Evolutionary conservation across 83 land plant species (phyloP).

Genomic region (Larix sibirica): DNA sequence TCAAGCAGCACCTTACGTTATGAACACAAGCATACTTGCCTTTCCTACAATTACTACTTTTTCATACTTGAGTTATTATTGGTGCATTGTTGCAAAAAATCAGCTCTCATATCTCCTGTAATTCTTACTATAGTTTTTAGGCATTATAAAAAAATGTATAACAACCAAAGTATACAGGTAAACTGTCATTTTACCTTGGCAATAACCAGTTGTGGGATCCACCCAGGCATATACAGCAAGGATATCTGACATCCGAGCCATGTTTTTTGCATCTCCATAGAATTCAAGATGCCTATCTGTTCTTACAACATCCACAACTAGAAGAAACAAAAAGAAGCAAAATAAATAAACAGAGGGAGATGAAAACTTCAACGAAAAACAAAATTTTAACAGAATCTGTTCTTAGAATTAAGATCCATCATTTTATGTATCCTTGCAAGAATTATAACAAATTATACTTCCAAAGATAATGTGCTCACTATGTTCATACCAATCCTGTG

Average conservation of each 20-base stretch:
- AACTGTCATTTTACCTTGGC: slow-evolving; percentile 66
- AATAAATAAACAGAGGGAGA: background rate
- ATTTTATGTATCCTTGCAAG: background rate
- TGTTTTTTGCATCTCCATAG: slow-evolving; percentile 77
- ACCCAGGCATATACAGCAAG: slow-evolving; percentile 97
- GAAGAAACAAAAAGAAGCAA: slow-evolving; percentile 5
- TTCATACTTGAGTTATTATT: too few species aligned
- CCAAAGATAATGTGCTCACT: background rate
- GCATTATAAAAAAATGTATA: background rate
- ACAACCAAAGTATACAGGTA: background rate
- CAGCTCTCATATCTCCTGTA: too few species aligned
- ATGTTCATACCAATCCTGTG: slow-evolving; percentile 75
- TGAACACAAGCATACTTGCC: too few species aligned
- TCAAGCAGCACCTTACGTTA: too few species aligned
- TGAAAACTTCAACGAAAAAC: background rate
- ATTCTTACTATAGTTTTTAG: background rate
- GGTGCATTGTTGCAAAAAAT: too few species aligned
- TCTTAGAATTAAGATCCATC: background rate
- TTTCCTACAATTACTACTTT: too few species aligned
- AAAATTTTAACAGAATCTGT: background rate
- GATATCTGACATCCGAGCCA: slow-evolving; percentile 96
- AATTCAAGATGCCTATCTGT: slow-evolving; percentile 93
- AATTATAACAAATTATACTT: background rate
- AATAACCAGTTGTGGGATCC: slow-evolving; percentile 91
- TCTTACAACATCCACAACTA: slow-evolving; percentile 93